Evolutionary conservation across 306 rosid species (phyloP).

Genomic region (Crotalaria pallida): DNA sequence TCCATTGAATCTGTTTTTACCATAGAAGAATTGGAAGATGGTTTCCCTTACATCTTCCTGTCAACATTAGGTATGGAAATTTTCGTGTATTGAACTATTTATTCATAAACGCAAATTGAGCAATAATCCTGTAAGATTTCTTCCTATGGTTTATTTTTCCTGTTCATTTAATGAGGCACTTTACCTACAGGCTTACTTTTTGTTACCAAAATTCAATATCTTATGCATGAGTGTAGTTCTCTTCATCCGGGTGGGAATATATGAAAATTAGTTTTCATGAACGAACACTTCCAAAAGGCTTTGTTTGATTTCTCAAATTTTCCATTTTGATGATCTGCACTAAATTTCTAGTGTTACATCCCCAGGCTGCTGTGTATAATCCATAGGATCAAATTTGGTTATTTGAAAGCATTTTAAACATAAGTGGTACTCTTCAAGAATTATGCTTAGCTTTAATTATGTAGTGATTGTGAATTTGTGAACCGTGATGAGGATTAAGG

Average conservation of each 20-base stretch:
- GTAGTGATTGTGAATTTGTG: no score
- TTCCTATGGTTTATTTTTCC: not conserved
- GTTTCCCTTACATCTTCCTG: not conserved
- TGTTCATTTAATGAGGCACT: not conserved
- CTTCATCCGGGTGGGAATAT: not conserved
- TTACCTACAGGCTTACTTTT: not conserved
- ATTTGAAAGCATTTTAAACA: no score
- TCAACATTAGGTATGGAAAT: constrained; percentile 14
- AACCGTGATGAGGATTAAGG: no score
- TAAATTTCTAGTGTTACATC: no score
- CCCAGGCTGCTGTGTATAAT: no score
- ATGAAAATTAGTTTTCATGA: not conserved
- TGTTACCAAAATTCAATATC: not conserved
- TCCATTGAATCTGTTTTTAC: constrained; percentile 17
- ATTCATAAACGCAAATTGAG: constrained; percentile 7
- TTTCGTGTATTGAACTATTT: constrained; percentile 5
- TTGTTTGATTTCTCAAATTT: no score
- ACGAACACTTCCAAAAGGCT: no score
- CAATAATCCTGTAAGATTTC: constrained; percentile 5
- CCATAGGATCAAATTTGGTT: no score
- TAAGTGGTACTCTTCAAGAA: no score
- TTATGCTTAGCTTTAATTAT: no score
- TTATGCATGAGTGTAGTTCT: not conserved
- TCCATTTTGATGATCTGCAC: no score
- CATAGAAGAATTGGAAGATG: constrained; percentile 20